Evolutionary conservation across 2,329 filamentous ascomycete species (phyloP).

Genomic region (Mollisiaceae sp.): DNA sequence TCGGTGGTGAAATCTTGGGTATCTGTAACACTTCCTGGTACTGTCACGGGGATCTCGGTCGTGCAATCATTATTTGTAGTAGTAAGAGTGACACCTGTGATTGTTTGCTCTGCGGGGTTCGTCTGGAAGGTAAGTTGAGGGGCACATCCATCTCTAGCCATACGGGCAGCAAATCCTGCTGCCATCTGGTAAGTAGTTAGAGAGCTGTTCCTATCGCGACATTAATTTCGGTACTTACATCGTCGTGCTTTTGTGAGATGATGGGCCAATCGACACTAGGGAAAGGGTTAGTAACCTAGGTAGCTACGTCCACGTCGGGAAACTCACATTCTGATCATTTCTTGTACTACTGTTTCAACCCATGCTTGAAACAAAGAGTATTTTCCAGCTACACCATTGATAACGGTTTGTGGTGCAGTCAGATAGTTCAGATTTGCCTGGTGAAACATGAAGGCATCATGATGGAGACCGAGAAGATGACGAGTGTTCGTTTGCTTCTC

Average conservation of each 20-base stretch:
- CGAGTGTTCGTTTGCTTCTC: constrained; percentile 59
- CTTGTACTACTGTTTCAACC: constrained; percentile 40
- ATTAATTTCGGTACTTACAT: constrained; percentile 36
- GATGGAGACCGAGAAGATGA: constrained; percentile 58
- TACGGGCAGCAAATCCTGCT: constrained; percentile 56
- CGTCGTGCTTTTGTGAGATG: constrained; percentile 60
- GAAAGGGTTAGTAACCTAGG: not conserved
- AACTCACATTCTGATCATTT: constrained; percentile 41
- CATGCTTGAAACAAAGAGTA: constrained; percentile 39
- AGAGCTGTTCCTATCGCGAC: not conserved
- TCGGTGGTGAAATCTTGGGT: constrained; percentile 35
- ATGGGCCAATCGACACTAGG: constrained; percentile 57
- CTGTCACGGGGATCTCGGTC: constrained; percentile 36
- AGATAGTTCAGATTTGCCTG: constrained; percentile 63
- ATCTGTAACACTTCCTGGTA: constrained; percentile 45
- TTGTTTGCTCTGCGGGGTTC: constrained; percentile 26
- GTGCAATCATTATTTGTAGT: constrained; percentile 44
- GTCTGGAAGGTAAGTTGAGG: constrained; percentile 33
- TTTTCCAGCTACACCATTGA: constrained; percentile 37
- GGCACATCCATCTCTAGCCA: constrained; percentile 29
- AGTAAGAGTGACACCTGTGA: constrained; percentile 46
- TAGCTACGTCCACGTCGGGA: constrained; percentile 12
- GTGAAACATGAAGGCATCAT: constrained; percentile 53
- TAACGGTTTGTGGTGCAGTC: constrained; percentile 45
- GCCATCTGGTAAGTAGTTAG: constrained; percentile 13